These are phyloP conservation scores for Eucalyptus victrix DNA, from an alignment of 345 rosid species.

Conservation along the genomic window DNA sequence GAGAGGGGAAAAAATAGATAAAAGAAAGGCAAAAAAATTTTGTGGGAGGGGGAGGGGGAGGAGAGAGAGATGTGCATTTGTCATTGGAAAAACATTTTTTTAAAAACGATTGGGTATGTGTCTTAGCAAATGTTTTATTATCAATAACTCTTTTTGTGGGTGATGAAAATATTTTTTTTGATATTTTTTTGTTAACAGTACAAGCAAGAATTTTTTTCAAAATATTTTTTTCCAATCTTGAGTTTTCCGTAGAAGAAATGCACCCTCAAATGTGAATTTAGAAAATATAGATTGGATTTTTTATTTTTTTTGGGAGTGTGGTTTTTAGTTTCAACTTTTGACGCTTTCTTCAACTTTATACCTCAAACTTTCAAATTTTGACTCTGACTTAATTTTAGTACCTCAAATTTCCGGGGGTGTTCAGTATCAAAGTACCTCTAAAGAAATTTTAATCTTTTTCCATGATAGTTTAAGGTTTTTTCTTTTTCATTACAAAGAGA, in stretches of 20 bases:
- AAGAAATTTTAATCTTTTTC: not conserved
- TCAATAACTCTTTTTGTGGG: not conserved
- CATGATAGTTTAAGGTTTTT: not conserved
- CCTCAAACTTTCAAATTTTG: not conserved
- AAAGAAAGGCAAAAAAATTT: not conserved
- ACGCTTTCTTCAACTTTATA: not conserved
- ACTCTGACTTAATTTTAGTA: not conserved
- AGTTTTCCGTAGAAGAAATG: rapidly evolving
- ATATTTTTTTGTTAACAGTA: too few relatives aligned
- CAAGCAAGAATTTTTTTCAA: not conserved
- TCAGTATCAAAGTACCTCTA: not conserved
- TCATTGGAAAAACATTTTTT: not conserved
- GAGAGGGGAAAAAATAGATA: not conserved
- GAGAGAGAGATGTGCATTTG: not conserved
- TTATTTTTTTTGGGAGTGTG: not conserved
- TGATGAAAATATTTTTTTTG: too few relatives aligned
- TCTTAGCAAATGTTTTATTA: not conserved
- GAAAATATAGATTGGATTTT: not conserved
- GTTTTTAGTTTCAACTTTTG: not conserved
- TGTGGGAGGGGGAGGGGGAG: too few relatives aligned
- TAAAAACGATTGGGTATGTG: not conserved
- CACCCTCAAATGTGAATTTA: not conserved
- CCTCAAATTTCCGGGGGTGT: not conserved
- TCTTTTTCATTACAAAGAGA: not conserved
- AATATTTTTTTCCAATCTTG: not conserved